Base-by-base conservation (phyloP, 805 yeast species). In the Wickerhamomyces pijperi region DNA sequence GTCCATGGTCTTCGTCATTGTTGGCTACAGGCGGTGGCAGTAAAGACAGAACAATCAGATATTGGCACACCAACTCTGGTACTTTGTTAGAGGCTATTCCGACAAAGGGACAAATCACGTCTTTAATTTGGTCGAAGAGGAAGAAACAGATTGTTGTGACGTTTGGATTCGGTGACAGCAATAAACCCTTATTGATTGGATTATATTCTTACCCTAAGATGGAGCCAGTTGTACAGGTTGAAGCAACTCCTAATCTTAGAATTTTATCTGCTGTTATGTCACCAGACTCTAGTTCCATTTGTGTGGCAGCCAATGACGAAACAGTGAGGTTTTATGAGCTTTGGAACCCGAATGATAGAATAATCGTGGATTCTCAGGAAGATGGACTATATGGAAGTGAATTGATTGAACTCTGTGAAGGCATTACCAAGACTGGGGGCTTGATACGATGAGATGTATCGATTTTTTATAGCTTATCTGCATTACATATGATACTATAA, bases 21-120 rank as follows among this genome's bases (percentile, higher is more conserved):
- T 56, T 88, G 28, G 96, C 90, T 1, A 86, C 96, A 0, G 97
- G 97, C 0, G 96, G 92, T 3, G 97, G 97, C 0, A 74, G 80
- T 17, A 78, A 76, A 48, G 97, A 88, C 55, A 63, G 88, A 37
- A 70, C 70, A n/a, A 72, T 87, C 8, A 58, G 88, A 42, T 85
- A 86, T 55, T 87, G 96, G 96, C 95, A 88, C 56, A 71, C 92
- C 1, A 63, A 63, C 3, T 67, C 90, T 0, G 95, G 96, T 0
- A 80, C 94, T 0, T 56, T 84, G 23, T 59, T 87, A 23, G 63
- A 68, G 8, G 64, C 77, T 19, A 54, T 67, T 33, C 61, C 68
- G 34, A 78, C 92, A 1, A 66, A 67, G 19, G 80, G 83, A 1
- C 97, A 88, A 54, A 70, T 87, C 3, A 86, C 96, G 0, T 74